Conservation (phyloP, 2,329 filamentous ascomycete species). For the Penicillium capsulatum region DNA sequence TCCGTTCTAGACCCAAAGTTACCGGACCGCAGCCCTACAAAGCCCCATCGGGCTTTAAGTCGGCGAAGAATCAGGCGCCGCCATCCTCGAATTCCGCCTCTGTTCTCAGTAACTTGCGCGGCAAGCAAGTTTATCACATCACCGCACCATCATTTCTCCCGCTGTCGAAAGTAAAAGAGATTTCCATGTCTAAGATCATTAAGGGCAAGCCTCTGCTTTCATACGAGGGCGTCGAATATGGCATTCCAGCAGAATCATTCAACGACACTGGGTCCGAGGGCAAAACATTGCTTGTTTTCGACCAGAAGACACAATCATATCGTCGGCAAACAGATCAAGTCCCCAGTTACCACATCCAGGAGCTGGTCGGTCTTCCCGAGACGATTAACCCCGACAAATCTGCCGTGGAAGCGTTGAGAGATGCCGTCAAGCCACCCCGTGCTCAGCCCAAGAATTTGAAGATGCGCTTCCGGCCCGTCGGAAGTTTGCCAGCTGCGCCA, state of each 20-base stretch:
- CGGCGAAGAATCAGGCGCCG: constrained; percentile 30
- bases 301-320: constrained; percentile 35
- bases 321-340: constrained; percentile 25
- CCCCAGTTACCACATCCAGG: constrained; percentile 36
- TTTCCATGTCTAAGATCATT: constrained; percentile 40
- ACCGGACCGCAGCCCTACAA: constrained; percentile 38
- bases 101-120: constrained; percentile 37
- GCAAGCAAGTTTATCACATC: constrained; percentile 49
- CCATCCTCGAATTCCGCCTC: constrained; percentile 33
- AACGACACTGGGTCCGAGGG: constrained; percentile 24
- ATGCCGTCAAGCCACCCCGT: constrained; percentile 34
- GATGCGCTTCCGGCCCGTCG: constrained; percentile 45
- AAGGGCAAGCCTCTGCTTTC: constrained; percentile 41
- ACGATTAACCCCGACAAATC: constrained; percentile 19
- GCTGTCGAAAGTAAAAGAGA: constrained; percentile 43
- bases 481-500: constrained; percentile 30
- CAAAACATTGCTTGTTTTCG: constrained; percentile 37
- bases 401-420: constrained; percentile 22
- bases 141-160: constrained; percentile 44
- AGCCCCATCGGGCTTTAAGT: constrained; percentile 43
- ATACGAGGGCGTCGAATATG: constrained; percentile 42
- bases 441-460: constrained; percentile 43
- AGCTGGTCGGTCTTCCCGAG: constrained; percentile 33
- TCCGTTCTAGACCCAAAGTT: constrained; percentile 13
- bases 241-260: constrained; percentile 35